These are phyloP conservation scores for Globisporangium ultimum DNA, from an alignment of 352 stramenopile species.

Conservation along the genomic window DNA sequence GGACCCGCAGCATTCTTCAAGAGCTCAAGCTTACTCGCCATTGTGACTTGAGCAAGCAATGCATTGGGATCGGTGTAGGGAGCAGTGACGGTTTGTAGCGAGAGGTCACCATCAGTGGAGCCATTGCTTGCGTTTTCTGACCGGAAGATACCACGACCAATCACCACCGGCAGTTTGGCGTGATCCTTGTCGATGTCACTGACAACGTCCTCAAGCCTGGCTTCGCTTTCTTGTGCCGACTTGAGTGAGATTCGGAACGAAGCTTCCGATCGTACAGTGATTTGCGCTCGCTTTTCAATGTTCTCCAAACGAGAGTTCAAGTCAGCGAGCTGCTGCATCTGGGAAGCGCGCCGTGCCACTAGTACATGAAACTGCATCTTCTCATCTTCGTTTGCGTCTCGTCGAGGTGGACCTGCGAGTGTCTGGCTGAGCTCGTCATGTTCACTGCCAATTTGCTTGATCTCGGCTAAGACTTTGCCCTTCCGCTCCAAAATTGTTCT, in stretches of 20 bases:
- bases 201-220: slow-evolving; percentile 23
- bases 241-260: slow-evolving; percentile 35
- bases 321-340: slow-evolving; percentile 49
- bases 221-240: slow-evolving; percentile 21
- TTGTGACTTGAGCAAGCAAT: slow-evolving; percentile 43
- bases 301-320: slow-evolving; percentile 37
- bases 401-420: slow-evolving; percentile 55
- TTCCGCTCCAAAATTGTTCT: slow-evolving; percentile 48
- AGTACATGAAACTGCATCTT: slow-evolving; percentile 61
- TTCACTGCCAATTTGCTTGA: slow-evolving; percentile 43
- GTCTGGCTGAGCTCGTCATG: slow-evolving; percentile 41
- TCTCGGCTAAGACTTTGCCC: slow-evolving; percentile 36
- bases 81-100: slow-evolving; percentile 14
- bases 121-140: neutral
- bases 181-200: slow-evolving; percentile 24
- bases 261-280: slow-evolving; percentile 34
- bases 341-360: slow-evolving; percentile 33
- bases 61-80: slow-evolving; percentile 27
- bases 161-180: slow-evolving; percentile 48
- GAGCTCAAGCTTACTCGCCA: slow-evolving; percentile 66
- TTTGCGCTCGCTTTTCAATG: slow-evolving; percentile 43
- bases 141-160: slow-evolving; percentile 49
- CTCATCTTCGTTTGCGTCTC: slow-evolving; percentile 56
- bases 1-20: slow-evolving; percentile 45
- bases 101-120: too few species aligned